Base-by-base conservation (phyloP, 345 rosid species). In the Lepidium didymum region DNA sequence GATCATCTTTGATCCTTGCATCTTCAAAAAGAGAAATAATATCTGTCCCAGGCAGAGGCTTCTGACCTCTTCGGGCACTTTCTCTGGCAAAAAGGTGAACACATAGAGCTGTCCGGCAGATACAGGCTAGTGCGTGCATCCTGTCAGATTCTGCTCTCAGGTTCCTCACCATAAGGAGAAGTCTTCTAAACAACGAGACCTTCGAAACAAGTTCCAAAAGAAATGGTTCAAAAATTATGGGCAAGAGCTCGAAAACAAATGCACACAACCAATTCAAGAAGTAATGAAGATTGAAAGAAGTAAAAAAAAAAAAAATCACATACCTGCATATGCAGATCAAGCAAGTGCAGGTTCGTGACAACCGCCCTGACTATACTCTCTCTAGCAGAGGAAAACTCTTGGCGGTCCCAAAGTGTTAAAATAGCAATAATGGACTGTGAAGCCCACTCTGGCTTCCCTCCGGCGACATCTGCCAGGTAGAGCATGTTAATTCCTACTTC, bases 381-480 rank as follows among this genome's bases (percentile, higher is more conserved):
- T 77, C 98, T 86, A 15, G 98, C 98, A 52, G 98, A 90, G 34
- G 96, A 88, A 72, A 93, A 93, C 81, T 93, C 98, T 78, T 93
- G 98, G 55, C 98, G 82, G 73, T 93, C 98, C 98, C 98, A 93
- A 14, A 93, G 97, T 6, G 96, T 93, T 84, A 93, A 83, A 62
- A 91, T 83, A 4, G 98, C 97, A 54, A 88, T 90, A 70, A 86
- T 90, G 18, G 98, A 93, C 77, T 81, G 92, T 10, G 98, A 85
- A 70, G 98, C 97, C 98, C 97, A 93, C 79, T 93, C 98, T 0
- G 97, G 92, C 83, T 90, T 93, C 75, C 98, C 98, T 50, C 98
- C 98, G 25, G 94, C 91, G 63, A 90, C 98, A 80, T 93, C 98
- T 25, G 98, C 97, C 80, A 93, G 81, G 79, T 87, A 85, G 74